Evolutionary conservation across 2,329 filamentous ascomycete species (phyloP), one percentile per base, ranked within the genome.

Genomic region (Phoma sp.): DNA sequence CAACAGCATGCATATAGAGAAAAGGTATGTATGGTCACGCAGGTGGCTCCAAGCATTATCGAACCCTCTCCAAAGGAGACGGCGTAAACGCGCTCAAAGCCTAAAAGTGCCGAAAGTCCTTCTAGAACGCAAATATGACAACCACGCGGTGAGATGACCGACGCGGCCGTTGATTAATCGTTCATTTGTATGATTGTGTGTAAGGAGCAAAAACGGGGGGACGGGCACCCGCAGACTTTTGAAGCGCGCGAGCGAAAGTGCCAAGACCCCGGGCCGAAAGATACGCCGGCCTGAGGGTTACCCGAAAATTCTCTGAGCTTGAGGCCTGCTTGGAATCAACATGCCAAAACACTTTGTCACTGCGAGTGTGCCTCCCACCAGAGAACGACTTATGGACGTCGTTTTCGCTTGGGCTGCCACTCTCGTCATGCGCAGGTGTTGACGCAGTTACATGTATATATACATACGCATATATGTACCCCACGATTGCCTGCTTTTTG

Each of bases 401-500:
- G 27, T 29, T 9, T 4, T 29, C 9, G 6, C 9, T 29, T 6
- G 27, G 27, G 27, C 9, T 29, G 27, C 27, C 9, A 29, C 6
- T 9, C 6, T 6, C 6, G 6, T 6, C 27, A 9, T 9, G 27
- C 27, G 27, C 27, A 33, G 7, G 25, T 49, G 38, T 27, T 22
- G 24, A 40, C 18, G 32, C 13, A 33, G 32, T 33, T 11, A n/a
- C 10, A 4, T 33, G 10, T 7, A 30, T 30, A 30, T 11, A 30
- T 30, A 30, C 29, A 30, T 11, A 30, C 11, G 38, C 27, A 11
- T 8, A 25, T 27, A 11, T 42, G 11, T 43, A 24, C 47, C 57
- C 79, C 79, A 80, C 78, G 77, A 77, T 79, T 80, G 78, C 77
- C 78, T 80, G 78, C 78, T 77, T 73, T 75, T 69, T 73, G 77